phyloP scores from a whole-genome alignment of 2,329 filamentous ascomycete species.

The Chaetomium sp. region DNA sequence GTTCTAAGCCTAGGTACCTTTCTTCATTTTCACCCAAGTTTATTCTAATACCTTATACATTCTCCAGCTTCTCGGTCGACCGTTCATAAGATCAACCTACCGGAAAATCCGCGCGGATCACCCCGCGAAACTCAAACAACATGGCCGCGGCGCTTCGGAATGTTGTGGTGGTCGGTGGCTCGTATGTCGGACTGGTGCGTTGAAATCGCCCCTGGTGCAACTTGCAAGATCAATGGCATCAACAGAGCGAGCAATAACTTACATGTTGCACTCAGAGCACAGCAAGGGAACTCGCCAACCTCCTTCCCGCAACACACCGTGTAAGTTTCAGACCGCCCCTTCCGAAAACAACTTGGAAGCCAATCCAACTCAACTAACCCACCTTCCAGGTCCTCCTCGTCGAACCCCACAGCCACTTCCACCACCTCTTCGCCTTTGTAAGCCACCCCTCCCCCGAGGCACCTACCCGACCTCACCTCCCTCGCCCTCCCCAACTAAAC shows the following conservation, averaged over 20 bases:
- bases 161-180: slow-evolving; percentile 50
- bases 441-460: slow-evolving; percentile 15
- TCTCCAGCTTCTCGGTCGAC: not conserved
- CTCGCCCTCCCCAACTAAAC: not conserved
- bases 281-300: slow-evolving; percentile 42
- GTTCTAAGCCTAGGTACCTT: not conserved
- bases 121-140: not conserved
- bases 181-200: slow-evolving; percentile 48
- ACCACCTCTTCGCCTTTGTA: slow-evolving; percentile 51
- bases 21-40: not conserved
- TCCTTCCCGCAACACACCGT: slow-evolving; percentile 43
- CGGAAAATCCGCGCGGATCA: not conserved
- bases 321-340: slow-evolving; percentile 29
- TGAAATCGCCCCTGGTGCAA: not conserved
- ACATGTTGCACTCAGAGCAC: slow-evolving; percentile 34
- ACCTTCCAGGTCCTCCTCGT: slow-evolving; percentile 43
- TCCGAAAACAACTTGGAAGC: not conserved
- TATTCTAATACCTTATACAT: not conserved
- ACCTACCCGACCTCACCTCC: not conserved
- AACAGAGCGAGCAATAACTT: too few relatives aligned
- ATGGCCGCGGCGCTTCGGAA: slow-evolving; percentile 38
- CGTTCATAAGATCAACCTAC: not conserved
- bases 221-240: too few relatives aligned
- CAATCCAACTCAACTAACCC: not conserved
- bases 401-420: slow-evolving; percentile 54